phyloP scores from a whole-genome alignment of 768 basidiomycete species.

The Mycena haematopus region DNA sequence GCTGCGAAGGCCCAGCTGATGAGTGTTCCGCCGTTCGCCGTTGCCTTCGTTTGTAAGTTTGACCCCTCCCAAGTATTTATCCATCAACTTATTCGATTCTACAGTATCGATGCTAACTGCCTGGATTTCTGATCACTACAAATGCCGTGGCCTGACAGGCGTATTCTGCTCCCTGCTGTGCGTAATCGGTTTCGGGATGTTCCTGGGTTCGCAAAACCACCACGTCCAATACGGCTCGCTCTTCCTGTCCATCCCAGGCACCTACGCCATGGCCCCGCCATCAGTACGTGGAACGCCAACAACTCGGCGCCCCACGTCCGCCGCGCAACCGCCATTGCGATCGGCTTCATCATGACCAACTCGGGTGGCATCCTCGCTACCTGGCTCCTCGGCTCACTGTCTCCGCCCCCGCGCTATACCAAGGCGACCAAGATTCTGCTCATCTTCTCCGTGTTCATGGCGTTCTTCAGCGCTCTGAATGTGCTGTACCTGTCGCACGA shows the following conservation, averaged over 20 bases:
- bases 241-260: constrained; percentile 51
- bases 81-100: neutral
- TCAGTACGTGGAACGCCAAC: constrained; percentile 56
- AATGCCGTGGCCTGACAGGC: constrained; percentile 36
- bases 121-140: constrained; percentile 36
- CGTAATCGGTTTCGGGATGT: constrained; percentile 46
- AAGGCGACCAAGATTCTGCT: constrained; percentile 39
- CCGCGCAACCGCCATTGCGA: constrained; percentile 54
- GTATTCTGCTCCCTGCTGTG: constrained; percentile 41
- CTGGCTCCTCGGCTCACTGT: constrained; percentile 48
- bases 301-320: constrained; percentile 55
- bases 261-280: constrained; percentile 46
- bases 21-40: constrained; percentile 52
- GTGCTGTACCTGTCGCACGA: constrained; percentile 34
- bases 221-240: constrained; percentile 51
- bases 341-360: constrained; percentile 50
- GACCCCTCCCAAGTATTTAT: neutral
- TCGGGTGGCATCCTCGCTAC: constrained; percentile 50
- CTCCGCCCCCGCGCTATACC: constrained; percentile 45
- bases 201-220: constrained; percentile 41
- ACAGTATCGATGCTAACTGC: constrained; percentile 35
- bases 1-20: constrained; percentile 54
- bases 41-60: constrained; percentile 38
- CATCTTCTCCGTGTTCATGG: constrained; percentile 35
- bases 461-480: constrained; percentile 34